Base-by-base conservation (phyloP, 805 yeast species). In the Ogataea corticis region DNA sequence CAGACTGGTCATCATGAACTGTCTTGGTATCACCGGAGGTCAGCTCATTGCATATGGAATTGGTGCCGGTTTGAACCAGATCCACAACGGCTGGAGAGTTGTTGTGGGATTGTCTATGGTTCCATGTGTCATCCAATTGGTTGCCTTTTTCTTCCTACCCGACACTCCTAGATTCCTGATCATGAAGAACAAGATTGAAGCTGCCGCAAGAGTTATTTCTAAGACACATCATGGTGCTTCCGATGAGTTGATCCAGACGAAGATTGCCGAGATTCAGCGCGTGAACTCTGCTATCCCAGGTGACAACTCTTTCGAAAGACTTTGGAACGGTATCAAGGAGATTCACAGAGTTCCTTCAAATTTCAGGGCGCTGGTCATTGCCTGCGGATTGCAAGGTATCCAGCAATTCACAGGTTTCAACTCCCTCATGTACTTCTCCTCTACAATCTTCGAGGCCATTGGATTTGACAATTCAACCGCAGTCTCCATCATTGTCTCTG, bases 401-500 rank as follows among this genome's bases (percentile, higher is more conserved):
- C 98, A 92, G 72, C 99, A 92, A 69, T 89, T 92, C 58, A 86
- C 96, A 14, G 98, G 98, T 54, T 92, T 92, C 80, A 94, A 92
- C 70, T 88, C 97, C 6, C 77, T 92, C 58, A 87, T 92, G 96
- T 92, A 94, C 71, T 92, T 91, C 68, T 85, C 96, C 39, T 83
- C 96, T 29, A 91, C 97, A 2, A 85, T 94, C 55, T 94, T 94
- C 62, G 83, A 90, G 66, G 82, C 91, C 34, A 88, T 91, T 43
- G 99, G 98, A 2, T 92, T 91, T 63, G 61, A 79, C 50, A 81
- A 91, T 63, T 79, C 98, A 9, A 86, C 96, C n/a, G 96, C 97
- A 1, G 97, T 92, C 13, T 90, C 97, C 1, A 80, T 92, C 57
- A 85, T 92, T 58, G 81, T 92, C 56, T 95, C 97, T 3, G 98